A percentile compares a stretch with the other conserved stretches of the same genome.
Evolutionary conservation across 768 basidiomycete genomes (phyloP).

Genomic region (Antrodiella citrinella): DNA sequence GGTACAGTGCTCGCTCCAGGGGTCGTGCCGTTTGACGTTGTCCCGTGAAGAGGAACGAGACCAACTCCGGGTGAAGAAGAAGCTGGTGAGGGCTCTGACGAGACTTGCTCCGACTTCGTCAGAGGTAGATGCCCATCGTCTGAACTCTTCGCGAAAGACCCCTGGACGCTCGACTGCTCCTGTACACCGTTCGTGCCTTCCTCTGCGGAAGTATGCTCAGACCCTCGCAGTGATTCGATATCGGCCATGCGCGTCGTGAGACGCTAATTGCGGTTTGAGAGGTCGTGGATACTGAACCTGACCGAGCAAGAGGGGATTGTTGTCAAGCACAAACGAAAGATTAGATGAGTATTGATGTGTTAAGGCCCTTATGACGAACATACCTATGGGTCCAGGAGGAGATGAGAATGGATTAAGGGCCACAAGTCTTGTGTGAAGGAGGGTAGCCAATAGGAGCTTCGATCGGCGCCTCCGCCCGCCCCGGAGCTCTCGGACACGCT

Average conservation of each 20-base stretch:
- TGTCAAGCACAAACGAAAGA: too few relatives aligned
- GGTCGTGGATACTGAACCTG: conserved; percentile 1
- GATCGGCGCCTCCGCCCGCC: conserved; percentile 3
- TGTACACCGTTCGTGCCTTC: conserved; percentile 10
- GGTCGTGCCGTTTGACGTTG: conserved; percentile 8
- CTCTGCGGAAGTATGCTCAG: conserved; percentile 30
- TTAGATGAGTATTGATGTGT: not conserved
- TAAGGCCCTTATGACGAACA: not conserved
- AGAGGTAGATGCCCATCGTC: conserved; percentile 4
- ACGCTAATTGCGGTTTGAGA: conserved; percentile 37
- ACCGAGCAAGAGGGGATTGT: not conserved
- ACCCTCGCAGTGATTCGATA: conserved; percentile 42
- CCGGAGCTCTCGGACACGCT: not conserved
- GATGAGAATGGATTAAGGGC: not conserved
- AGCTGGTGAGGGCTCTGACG: conserved; percentile 7
- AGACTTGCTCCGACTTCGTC: not conserved
- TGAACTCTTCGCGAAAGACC: conserved; percentile 6
- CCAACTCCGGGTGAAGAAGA: conserved; percentile 15
- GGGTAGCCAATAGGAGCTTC: conserved; percentile 13
- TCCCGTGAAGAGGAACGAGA: conserved; percentile 10
- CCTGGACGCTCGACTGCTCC: not conserved
- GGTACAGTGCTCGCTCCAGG: conserved; percentile 8
- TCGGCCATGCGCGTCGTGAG: conserved; percentile 77
- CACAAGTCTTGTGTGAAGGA: not conserved
- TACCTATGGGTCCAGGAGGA: not conserved